Evolutionary conservation across 768 basidiomycete species (phyloP), one percentile per base, ranked within the genome.

Genomic region (Porpolomopsis calyptriformis): DNA sequence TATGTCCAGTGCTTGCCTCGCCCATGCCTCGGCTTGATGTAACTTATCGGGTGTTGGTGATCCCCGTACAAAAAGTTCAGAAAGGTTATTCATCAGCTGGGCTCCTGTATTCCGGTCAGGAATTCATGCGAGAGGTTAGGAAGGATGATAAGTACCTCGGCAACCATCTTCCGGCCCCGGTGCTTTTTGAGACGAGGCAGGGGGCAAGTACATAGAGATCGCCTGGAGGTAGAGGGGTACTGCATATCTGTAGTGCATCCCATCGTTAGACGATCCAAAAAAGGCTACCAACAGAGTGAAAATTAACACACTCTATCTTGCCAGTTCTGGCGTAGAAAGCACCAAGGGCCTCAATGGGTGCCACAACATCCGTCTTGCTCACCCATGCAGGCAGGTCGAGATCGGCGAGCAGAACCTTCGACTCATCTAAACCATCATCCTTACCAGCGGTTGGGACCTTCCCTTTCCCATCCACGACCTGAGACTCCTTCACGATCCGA

Each of bases 281-380:
- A n/a, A n/a, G n/a, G 22, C 14, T 12, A n/a, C 29, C 37, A 14
- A 22, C 22, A 3, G n/a, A 3, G 33, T 22, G 14, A 33, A 43
- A 12, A 22, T 25, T 12, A n/a, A 64, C 74, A 48, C 55, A 81
- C 79, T 79, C 72, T n/a, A 67, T 52, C 46, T 74, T 75, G 18
- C 77, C 80, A 27, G 64, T 63, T 26, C 67, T 64, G 3, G 74
- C 72, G 51, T 85, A 83, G 43, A 78, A 77, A 3, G 70, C 64
- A 1, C 76, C 84, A 3, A 86, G 66, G 0, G 80, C 76, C 53
- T 82, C 82, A 26, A 85, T 66, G 1, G 82, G 82, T 8, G 80
- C 78, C 16, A 76, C 80, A 20, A 85, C 61, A 52, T 85, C 80
- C 18, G 72, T 69, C 46, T 65, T 69, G 7, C 67, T 65, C 39